These are phyloP conservation scores for Penicillium verrucosum DNA, from an alignment of 2,329 filamentous ascomycete genomes.

Conservation along the genomic window DNA sequence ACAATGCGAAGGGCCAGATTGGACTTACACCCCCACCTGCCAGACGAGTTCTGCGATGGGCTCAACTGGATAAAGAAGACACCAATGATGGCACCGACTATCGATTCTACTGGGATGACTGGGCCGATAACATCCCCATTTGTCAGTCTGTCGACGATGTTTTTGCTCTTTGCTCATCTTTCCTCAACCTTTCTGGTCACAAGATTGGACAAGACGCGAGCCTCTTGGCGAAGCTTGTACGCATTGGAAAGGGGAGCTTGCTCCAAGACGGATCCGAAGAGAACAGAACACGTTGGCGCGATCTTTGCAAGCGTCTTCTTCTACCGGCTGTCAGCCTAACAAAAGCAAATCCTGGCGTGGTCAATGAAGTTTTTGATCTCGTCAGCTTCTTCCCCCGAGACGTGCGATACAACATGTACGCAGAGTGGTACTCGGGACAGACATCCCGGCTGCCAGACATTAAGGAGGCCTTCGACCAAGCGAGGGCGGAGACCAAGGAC, in stretches of 20 bases:
- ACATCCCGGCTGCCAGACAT: slow-evolving; percentile 75
- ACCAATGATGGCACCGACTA: slow-evolving; percentile 73
- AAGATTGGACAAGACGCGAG: slow-evolving; percentile 81
- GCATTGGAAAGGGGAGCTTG: slow-evolving; percentile 76
- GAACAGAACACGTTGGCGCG: slow-evolving; percentile 78
- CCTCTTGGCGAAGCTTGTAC: slow-evolving; percentile 76
- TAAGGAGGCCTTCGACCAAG: slow-evolving; percentile 71
- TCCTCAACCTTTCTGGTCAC: slow-evolving; percentile 81
- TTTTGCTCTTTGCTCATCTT: slow-evolving; percentile 77
- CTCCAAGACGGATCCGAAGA: slow-evolving; percentile 63
- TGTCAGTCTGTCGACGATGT: slow-evolving; percentile 90
- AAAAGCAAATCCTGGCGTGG: slow-evolving; percentile 75
- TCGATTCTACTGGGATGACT: slow-evolving; percentile 96
- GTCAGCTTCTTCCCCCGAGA: slow-evolving; percentile 73
- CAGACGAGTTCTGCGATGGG: slow-evolving; percentile 76
- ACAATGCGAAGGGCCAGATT: slow-evolving; percentile 66
- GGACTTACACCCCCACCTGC: slow-evolving; percentile 58
- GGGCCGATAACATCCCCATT: slow-evolving; percentile 87
- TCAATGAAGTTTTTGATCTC: slow-evolving; percentile 82
- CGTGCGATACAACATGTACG: slow-evolving; percentile 81
- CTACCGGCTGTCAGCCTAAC: slow-evolving; percentile 84
- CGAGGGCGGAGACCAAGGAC: slow-evolving; percentile 74
- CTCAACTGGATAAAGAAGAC: slow-evolving; percentile 73
- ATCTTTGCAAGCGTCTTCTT: slow-evolving; percentile 77
- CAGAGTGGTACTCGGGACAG: slow-evolving; percentile 83